phyloP scores from a whole-genome alignment of 345 rosid genomes.

The Arabidopsis arenosa region DNA sequence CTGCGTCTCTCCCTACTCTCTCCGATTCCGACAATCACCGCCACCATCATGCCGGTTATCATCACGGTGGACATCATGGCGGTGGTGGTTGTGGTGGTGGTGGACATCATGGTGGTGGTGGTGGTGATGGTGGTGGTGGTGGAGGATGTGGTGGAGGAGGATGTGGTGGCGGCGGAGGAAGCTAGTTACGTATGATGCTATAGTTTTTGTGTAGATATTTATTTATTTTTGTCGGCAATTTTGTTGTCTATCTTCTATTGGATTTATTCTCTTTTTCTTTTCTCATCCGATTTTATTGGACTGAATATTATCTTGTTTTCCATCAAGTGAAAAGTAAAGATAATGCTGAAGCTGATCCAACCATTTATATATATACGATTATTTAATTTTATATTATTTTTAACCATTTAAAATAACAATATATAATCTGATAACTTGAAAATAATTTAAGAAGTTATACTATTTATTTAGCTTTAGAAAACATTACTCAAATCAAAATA shows the following conservation, averaged over 20 bases:
- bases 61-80: neutral
- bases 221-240: neutral
- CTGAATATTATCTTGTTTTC: neutral
- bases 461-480: too few relatives aligned
- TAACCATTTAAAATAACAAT: too few relatives aligned
- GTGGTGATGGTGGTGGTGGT: neutral
- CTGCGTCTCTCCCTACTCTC: constrained; percentile 39
- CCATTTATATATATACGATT: too few relatives aligned
- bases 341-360: neutral
- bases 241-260: neutral
- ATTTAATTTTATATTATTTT: too few relatives aligned
- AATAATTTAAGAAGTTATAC: too few relatives aligned
- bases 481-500: too few relatives aligned
- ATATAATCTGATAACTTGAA: too few relatives aligned
- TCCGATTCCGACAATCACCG: neutral
- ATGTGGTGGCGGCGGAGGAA: neutral
- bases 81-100: constrained; percentile 13
- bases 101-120: constrained; percentile 8
- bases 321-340: neutral
- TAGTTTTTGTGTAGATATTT: neutral
- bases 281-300: neutral
- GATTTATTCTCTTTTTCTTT: neutral
- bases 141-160: neutral
- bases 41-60: too few relatives aligned
- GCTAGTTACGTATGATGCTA: constrained; percentile 10